Percentiles rank a stretch among this genome's conserved stretches.
These are phyloP conservation scores for Phytophthora crassamura DNA, from an alignment of 352 stramenopile species.

Conservation along the genomic window DNA sequence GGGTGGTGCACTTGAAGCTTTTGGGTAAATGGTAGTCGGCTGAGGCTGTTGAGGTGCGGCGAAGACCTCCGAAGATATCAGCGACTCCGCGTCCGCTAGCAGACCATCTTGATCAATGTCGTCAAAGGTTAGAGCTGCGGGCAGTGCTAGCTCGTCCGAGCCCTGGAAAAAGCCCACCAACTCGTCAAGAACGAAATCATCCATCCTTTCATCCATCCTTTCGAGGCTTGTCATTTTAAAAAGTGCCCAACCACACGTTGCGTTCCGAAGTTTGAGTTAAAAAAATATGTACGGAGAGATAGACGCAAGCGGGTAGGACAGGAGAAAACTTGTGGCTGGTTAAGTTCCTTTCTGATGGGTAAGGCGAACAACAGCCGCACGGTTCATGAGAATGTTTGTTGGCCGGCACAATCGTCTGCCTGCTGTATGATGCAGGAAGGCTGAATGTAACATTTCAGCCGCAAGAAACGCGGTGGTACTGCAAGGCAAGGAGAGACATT, in stretches of 20 bases:
- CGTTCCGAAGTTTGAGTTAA: no score
- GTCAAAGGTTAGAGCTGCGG: slow-evolving; percentile 10
- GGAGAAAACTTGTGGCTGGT: slow-evolving; percentile 17
- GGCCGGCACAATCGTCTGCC: slow-evolving; percentile 24
- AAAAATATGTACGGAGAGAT: neutral
- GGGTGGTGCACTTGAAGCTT: neutral
- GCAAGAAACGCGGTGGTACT: no score
- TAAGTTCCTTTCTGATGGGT: slow-evolving; percentile 15
- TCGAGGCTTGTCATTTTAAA: slow-evolving; percentile 29
- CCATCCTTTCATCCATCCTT: no score
- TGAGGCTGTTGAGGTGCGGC: neutral
- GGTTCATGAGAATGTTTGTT: slow-evolving; percentile 18
- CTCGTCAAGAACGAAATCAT: slow-evolving; percentile 35
- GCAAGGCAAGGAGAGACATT: no score
- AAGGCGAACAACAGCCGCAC: slow-evolving; percentile 15
- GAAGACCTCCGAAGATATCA: slow-evolving; percentile 10
- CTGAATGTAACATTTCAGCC: no score
- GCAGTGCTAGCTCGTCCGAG: slow-evolving; percentile 26
- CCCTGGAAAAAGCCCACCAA: slow-evolving; percentile 33
- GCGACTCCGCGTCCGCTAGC: slow-evolving; percentile 1
- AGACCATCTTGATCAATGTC: slow-evolving; percentile 6
- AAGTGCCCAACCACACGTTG: slow-evolving; percentile 5
- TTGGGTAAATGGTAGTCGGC: neutral
- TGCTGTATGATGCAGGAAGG: slow-evolving; percentile 1
- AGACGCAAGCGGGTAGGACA: slow-evolving; percentile 25